Conservation (phyloP, 2,329 filamentous ascomycete species). For the Xylaria sp. region DNA sequence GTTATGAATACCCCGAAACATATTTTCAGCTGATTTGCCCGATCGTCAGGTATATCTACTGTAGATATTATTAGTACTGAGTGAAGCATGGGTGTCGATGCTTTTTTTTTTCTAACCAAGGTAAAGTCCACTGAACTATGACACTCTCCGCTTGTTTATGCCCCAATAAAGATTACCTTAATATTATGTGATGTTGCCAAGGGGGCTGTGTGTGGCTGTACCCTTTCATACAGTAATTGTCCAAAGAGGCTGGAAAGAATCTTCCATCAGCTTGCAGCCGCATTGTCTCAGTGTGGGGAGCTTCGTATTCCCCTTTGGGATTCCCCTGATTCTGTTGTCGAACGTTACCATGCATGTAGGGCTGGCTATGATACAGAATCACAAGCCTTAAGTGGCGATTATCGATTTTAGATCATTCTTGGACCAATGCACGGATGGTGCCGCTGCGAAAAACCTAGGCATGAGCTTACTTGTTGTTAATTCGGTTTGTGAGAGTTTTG, state of each 20-base stretch:
- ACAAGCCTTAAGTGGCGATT: no score
- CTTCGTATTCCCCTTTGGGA: neutral
- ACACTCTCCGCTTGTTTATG: neutral
- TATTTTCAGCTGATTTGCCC: neutral
- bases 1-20: constrained; percentile 11
- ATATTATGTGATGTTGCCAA: neutral
- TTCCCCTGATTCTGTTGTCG: neutral
- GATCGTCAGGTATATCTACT: neutral
- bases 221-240: neutral
- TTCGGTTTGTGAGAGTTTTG: no score
- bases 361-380: no score
- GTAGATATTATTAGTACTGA: neutral
- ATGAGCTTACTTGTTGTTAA: neutral
- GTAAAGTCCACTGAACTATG: neutral
- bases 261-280: constrained; percentile 1
- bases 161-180: neutral
- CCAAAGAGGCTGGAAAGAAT: neutral
- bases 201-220: constrained; percentile 7
- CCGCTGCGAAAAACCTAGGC: neutral
- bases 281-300: neutral
- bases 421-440: neutral
- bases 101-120: neutral
- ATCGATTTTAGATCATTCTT: no score
- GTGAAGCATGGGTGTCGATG: neutral
- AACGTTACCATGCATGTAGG: no score